A percentile compares a stretch with the other conserved stretches of the same genome.
These are phyloP conservation scores for Pythium dissotocum DNA, from an alignment of 352 stramenopile genomes.

Conservation along the genomic window DNA sequence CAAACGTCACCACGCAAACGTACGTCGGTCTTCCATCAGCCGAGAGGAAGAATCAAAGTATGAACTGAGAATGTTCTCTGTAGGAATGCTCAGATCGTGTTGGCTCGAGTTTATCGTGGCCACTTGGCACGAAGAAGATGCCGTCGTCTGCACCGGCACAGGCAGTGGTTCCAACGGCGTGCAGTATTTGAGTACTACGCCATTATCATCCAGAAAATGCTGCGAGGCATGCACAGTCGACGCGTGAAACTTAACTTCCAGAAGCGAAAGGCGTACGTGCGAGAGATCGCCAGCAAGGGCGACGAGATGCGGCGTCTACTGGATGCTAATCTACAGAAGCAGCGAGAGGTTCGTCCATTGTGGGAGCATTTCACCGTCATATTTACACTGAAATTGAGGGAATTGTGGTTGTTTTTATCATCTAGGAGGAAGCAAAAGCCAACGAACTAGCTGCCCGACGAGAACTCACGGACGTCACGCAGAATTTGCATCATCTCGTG, in stretches of 20 bases:
- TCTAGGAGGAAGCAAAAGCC: conserved; percentile 36
- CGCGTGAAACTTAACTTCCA: conserved; percentile 53
- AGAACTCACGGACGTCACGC: conserved; percentile 54
- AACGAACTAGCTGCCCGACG: conserved; percentile 38
- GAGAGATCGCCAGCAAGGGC: conserved; percentile 48
- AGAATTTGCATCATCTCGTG: conserved; percentile 65
- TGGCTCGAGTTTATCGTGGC: conserved; percentile 58
- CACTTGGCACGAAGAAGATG: conserved; percentile 47
- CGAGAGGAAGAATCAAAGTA: too few species aligned
- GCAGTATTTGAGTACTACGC: conserved; percentile 51
- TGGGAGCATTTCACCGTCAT: not conserved
- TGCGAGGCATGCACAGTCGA: conserved; percentile 50
- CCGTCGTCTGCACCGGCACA: conserved; percentile 22
- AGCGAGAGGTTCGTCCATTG: conserved; percentile 34
- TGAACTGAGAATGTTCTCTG: too few species aligned
- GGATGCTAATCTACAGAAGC: conserved; percentile 39
- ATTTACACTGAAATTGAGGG: too few species aligned
- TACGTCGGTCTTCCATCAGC: conserved; percentile 1
- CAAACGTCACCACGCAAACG: conserved; percentile 34
- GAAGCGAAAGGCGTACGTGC: conserved; percentile 58
- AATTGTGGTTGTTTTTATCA: not conserved
- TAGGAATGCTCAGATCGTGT: conserved; percentile 53
- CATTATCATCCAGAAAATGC: conserved; percentile 54
- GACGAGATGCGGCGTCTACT: conserved; percentile 51
- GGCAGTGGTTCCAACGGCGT: conserved; percentile 26